Base-by-base conservation (phyloP, 768 basidiomycete genomes). In the Xerocomellus amylosporus region DNA sequence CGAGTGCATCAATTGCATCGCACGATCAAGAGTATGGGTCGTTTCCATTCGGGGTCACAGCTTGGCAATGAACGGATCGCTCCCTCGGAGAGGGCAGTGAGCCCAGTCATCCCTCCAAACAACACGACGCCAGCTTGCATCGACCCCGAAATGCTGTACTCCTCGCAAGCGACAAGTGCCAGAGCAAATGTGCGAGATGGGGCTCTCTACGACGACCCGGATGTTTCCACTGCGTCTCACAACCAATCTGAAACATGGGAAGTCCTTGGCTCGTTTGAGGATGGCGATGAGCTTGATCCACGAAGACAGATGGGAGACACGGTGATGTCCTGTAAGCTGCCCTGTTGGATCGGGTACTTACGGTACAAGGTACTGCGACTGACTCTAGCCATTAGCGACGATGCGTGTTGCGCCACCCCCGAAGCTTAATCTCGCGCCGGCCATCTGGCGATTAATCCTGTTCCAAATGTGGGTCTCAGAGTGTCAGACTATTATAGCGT, bases 361-460 rank as follows among this genome's bases (percentile, higher is more conserved):
- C 10, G 38, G 40, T 30, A 42, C 6, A 9, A 17, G 5, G 19
- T 30, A 15, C 41, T 8, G 33, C 3, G 30, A 28, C 39, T 56
- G 39, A 65, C 24, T 6, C 1, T 15, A 8, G n/a, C 9, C 22
- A 28, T 43, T 12, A 67, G 62, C 51, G 5, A 38, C 28, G 31
- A 30, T 33, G 17, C 37, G 5, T n/a, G 26, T 37, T 5, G 40
- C 19, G n/a, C 33, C 43, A n/a, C 43, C 30, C 24, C 19, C 49
- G 7, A 43, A 8, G 2, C 44, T 53, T 10, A 73, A 62, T 45
- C 69, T 82, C 22, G 62, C 72, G 4, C 73, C 77, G 17, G 68
- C 75, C 9, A 76, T 85, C 24, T 80, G 78, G 77, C 73, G 77
- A 33, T 64, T 85, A 5, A 74, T 86, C 42, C 48, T 78, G 30